Conservation (phyloP, 73 alveolate species). For the Durusdinium trenchii region DNA sequence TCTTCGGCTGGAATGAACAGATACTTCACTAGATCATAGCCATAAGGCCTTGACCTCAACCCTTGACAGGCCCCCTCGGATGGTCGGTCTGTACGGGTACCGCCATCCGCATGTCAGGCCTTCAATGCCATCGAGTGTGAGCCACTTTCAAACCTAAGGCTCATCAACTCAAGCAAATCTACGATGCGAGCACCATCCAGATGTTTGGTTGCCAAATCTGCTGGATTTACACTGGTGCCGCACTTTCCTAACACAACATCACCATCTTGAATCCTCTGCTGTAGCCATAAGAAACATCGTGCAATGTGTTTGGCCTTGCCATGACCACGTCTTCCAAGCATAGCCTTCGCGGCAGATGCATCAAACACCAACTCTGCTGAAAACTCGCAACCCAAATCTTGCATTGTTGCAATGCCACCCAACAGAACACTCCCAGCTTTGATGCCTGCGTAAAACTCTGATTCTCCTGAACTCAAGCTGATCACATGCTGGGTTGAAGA, state of each 20-base stretch:
- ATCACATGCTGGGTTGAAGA: neutral
- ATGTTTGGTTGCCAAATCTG: neutral
- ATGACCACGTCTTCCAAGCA: neutral
- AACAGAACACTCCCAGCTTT: neutral
- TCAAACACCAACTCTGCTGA: neutral
- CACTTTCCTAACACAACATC: neutral
- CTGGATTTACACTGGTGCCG: neutral
- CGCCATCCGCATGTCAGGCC: too few species aligned
- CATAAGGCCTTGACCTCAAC: too few species aligned
- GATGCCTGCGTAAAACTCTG: neutral
- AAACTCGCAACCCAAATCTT: neutral
- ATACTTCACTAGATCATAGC: too few species aligned
- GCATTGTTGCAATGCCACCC: constrained; percentile 2
- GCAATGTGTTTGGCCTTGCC: neutral
- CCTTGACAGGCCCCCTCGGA: too few species aligned
- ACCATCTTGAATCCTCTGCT: neutral
- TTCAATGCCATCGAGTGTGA: neutral
- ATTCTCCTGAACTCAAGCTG: neutral
- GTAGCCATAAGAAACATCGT: constrained; percentile 20
- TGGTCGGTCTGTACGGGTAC: too few species aligned
- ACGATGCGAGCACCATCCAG: neutral
- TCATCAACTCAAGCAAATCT: neutral
- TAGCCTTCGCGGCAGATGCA: constrained; percentile 1
- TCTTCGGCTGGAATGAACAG: too few species aligned
- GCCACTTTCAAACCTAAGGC: neutral